Base-by-base conservation (phyloP, 805 yeast species). In the Ogataea minuta region DNA sequence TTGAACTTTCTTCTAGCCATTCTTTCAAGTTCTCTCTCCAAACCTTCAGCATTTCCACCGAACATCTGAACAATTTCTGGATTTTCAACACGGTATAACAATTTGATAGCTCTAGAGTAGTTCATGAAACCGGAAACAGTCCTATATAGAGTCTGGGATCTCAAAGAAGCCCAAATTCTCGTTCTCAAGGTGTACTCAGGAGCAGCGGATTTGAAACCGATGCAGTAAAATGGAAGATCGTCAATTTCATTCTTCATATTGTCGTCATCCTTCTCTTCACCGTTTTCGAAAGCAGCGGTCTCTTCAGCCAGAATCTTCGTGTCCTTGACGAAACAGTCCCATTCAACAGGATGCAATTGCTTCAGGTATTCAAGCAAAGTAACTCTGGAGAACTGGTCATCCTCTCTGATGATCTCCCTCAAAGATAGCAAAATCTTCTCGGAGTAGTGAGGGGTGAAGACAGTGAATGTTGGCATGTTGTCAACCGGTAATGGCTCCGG, bases 401-500 rank as follows among this genome's bases (percentile, higher is more conserved):
- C 98, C 70, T 91, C 98, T 59, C 95, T 83, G 55, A 93, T 91
- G 60, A 93, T 89, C 67, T 91, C 99, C 63, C 95, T 84, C 57
- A 93, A 72, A n/a, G 96, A 87, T 35, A 91, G 70, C 54, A 90
- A 72, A 47, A 91, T 91, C 79, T 89, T 91, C 71, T 91, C 99
- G 50, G 93, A 74, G 68, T 91, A 91, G 66, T 91, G 99, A 58
- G 99, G 98, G 52, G 91, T 84, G 66, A 91, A 72, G 15, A 93
- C 98, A 27, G 99, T 90, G 67, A 93, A 93, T 9, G 98, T 91
- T 50, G 99, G 99, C 99, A 93, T 93, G 74, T 91, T 91, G 68
- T 93, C 99, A 53, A 95, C 98, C 30, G 99, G 99, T 61, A 93
- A 74, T 47, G 99, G 98, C 71, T 93, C 99, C 48, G 96, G 96